phyloP scores from a whole-genome alignment of 495 filamentous ascomycete genomes.

The Hyaloscypha bicolor region DNA sequence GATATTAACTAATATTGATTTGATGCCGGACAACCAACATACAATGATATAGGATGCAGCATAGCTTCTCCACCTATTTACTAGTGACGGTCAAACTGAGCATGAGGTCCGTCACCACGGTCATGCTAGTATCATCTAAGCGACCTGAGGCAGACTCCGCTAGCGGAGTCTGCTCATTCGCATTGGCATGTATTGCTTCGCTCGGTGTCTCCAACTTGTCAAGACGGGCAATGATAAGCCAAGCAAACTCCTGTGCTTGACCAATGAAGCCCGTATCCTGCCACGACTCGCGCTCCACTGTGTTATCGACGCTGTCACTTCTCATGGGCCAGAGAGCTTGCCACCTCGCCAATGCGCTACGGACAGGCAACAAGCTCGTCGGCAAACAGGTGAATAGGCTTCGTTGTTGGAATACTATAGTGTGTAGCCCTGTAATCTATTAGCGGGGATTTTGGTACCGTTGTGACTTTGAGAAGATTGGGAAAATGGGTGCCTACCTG shows the following conservation, averaged over 20 bases:
- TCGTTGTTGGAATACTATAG: conserved; percentile 8
- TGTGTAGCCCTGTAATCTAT: conserved; percentile 8
- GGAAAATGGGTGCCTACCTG: not conserved
- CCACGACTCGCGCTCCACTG: not conserved
- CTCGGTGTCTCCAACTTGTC: not conserved
- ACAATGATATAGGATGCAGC: too few species aligned
- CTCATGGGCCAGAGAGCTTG: not conserved
- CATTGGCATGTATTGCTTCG: too few species aligned
- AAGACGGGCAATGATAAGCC: conserved; percentile 4
- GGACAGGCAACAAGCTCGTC: not conserved
- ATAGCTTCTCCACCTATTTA: too few species aligned
- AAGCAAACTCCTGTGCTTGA: conserved; percentile 13
- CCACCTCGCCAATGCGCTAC: conserved; percentile 1
- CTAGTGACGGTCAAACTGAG: conserved; percentile 8
- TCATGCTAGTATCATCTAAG: conserved; percentile 16
- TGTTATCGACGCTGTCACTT: not conserved
- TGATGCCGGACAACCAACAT: too few species aligned
- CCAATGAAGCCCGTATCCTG: conserved; percentile 13
- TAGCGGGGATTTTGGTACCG: not conserved
- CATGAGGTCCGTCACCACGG: conserved; percentile 10
- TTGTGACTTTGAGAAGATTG: not conserved
- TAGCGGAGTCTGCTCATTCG: not conserved
- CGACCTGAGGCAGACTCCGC: not conserved
- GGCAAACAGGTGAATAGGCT: conserved; percentile 6
- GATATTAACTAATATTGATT: too few species aligned